Evolutionary conservation across 208 protist species (phyloP), one percentile per base, ranked within the genome.

Genomic region (Acanthamoeba royreba): DNA sequence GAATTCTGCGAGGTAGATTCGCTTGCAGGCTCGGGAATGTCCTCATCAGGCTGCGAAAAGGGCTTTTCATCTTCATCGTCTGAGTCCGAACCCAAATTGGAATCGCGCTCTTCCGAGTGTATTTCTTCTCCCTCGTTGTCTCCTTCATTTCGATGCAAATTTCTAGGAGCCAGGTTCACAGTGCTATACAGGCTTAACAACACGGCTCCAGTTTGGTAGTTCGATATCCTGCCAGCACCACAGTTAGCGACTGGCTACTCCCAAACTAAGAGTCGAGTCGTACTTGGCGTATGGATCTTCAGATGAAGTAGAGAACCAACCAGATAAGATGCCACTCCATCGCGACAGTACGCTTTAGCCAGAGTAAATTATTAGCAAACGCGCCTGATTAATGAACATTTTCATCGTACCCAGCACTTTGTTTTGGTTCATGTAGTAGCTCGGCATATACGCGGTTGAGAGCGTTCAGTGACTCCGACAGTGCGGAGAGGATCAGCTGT

Each of bases 161-260:
- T 92, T 81, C 43, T 13, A 46, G 85, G 72, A 88, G 53, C 92
- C 58, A 92, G 88, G 38, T 89, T 92, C 25, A 93, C 72, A 35
- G 86, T 22, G 55, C 93, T 69, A 74, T 93, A 95, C 28, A 93
- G 58, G 5, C 72, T 66, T 42, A 93, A 45, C 93, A 95, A 63
- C 42, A 63, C 25, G 43, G 88, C 72, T 47, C 88, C 94, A 15
- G 72, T 83, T 40, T 95, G 79, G 49, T 49, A 90, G 17, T 4
- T 53, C 22, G 43, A 87, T 49, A 87, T 61, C 79, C 79, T 87
- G 63, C 63, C 9, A 42, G 5, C 9, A 43, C 42, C 33, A 7
- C 74, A 4, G 49, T 55, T 61, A n/a, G 22, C 22, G 19, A n/a
- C n/a, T n/a, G n/a, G n/a, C n/a, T n/a, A n/a, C n/a, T 61, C 22